Evolutionary conservation across 257 asterid genomes (phyloP), one percentile per base, ranked within the genome.

Genomic region (Nicotiana otophora): DNA sequence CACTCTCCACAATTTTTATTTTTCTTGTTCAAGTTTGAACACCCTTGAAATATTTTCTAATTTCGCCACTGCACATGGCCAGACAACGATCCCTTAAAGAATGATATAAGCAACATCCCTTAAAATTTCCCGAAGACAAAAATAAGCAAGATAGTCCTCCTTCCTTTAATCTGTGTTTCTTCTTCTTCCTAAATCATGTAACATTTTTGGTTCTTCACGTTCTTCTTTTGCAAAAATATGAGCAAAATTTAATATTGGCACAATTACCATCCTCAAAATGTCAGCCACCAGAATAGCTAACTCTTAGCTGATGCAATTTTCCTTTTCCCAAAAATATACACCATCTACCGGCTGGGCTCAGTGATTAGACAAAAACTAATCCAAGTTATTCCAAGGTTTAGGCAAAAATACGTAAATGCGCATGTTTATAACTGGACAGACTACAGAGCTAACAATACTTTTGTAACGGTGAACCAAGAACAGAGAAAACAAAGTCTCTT

Each of bases 1-100:
- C 26, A 23, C 26, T 23, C 26, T 23, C 26, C 26, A 23, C 26
- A 23, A 23, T 23, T 23, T 23, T 23, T 23, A 23, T 23, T 23
- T 23, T 23, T 23, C 26, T 23, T 23, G 1, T 23, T 23, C 26
- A 23, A 23, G 26, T 23, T 23, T 23, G 26, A 23, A 23, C 26
- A 23, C 26, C 26, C 26, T 23, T 23, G 26, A 23, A 23, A 23
- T 23, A 23, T 23, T 23, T 23, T 23, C 26, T 23, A 23, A 1
- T 1, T 23, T 23, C 26, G 26, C 26, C 26, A n/a, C n/a, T n/a
- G n/a, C n/a, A n/a, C n/a, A n/a, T n/a, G n/a, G n/a, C n/a, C n/a
- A n/a, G n/a, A 88, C 84, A 91, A 88, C 79, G 88, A 75, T 86
- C 95, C 98, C 86, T 91, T 94, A 39, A 39, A 1, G 46, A 39